Evolutionary conservation across 192 early-diverging fungal species (phyloP).

Genomic region (Coemansia sp.): DNA sequence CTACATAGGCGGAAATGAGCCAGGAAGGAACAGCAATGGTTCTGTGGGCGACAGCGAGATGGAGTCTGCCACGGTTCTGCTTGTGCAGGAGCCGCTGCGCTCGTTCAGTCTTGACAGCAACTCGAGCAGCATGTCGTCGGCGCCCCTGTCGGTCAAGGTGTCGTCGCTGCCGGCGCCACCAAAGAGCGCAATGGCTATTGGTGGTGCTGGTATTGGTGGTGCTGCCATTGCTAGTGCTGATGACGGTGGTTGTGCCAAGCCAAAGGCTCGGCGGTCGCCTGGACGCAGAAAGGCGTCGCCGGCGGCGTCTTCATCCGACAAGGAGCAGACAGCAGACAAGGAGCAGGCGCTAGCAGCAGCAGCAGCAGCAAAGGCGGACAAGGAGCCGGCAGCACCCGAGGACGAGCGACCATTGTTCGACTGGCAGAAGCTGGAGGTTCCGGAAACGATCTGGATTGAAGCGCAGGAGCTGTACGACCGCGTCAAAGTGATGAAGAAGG

Average conservation of each 20-base stretch:
- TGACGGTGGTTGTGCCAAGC: not conserved
- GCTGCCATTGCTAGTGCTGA: too few relatives aligned
- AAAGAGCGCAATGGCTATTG: not conserved
- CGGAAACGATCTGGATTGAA: conserved; percentile 35
- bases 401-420: conserved; percentile 31
- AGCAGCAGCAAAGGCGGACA: not conserved
- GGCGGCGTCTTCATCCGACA: not conserved
- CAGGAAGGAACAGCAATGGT: not conserved
- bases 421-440: conserved; percentile 38
- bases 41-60: too few relatives aligned
- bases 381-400: not conserved
- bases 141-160: not conserved
- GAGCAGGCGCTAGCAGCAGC: not conserved
- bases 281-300: conserved; percentile 1
- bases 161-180: not conserved
- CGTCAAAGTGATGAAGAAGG: conserved; percentile 61
- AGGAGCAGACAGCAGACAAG: not conserved
- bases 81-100: conserved; percentile 1
- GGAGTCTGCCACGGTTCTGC: not conserved
- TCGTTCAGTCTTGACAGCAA: not conserved
- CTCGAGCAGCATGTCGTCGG: not conserved
- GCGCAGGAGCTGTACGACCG: conserved; percentile 55
- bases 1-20: too few relatives aligned
- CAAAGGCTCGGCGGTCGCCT: not conserved
- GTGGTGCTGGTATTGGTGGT: too few relatives aligned